Percentiles rank a stretch among this genome's conserved stretches.
phyloP scores from a whole-genome alignment of 768 basidiomycete species.

The Mycena capillaripes region DNA sequence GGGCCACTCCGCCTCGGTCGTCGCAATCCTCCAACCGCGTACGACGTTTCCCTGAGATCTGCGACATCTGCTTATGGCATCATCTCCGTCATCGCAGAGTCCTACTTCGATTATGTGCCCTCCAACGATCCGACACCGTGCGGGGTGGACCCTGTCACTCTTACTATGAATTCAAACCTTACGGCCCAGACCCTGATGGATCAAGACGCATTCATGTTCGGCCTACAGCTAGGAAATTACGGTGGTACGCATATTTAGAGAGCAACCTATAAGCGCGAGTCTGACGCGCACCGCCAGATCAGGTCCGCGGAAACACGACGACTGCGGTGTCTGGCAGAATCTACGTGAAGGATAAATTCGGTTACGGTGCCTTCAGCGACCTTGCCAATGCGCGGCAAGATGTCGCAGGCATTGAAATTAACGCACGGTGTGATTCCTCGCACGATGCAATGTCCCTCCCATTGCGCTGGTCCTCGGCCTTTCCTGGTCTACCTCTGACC shows the following conservation, averaged over 20 bases:
- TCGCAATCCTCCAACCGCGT: conserved; percentile 26
- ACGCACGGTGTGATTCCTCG: conserved; percentile 8
- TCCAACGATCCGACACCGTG: conserved; percentile 1
- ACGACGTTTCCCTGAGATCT: not conserved
- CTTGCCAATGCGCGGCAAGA: conserved; percentile 12
- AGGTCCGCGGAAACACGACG: not conserved
- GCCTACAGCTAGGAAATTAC: conserved; percentile 8
- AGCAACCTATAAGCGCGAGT: not conserved
- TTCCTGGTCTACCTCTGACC: not conserved
- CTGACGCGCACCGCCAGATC: conserved; percentile 11
- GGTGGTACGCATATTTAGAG: not conserved
- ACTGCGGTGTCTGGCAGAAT: conserved; percentile 7
- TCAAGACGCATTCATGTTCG: not conserved
- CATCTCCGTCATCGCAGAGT: not conserved
- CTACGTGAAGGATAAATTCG: conserved; percentile 27
- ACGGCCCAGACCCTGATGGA: not conserved
- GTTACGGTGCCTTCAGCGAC: conserved; percentile 9
- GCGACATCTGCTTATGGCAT: not conserved
- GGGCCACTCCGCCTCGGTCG: conserved; percentile 24
- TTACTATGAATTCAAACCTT: not conserved
- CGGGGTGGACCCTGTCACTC: not conserved
- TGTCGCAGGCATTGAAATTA: conserved; percentile 18
- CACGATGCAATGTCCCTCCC: not conserved
- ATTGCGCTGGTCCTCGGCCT: not conserved
- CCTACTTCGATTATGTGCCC: not conserved